Evolutionary conservation across 352 stramenopile species (phyloP).

Genomic region (Phytophthora colocasiae): DNA sequence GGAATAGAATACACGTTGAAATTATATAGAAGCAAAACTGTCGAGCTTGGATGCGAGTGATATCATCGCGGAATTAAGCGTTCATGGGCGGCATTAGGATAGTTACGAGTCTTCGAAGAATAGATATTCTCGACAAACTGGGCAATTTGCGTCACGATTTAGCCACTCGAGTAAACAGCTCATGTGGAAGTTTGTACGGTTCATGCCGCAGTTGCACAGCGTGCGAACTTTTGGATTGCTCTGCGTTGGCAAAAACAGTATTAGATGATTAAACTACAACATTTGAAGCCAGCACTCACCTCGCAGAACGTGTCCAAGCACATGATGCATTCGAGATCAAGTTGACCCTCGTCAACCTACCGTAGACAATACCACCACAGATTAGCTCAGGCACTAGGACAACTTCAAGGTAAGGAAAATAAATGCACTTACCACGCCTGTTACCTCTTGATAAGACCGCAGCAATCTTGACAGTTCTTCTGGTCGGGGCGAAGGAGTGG

Average conservation of each 20-base stretch:
- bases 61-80: constrained; percentile 11
- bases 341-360: constrained; percentile 63
- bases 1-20: constrained; percentile 43
- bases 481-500: constrained; percentile 28
- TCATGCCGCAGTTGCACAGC: constrained; percentile 90
- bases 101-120: constrained; percentile 86
- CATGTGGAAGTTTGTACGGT: constrained; percentile 91
- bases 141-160: constrained; percentile 85
- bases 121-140: constrained; percentile 86
- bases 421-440: constrained; percentile 50
- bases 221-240: constrained; percentile 86
- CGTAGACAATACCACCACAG: constrained; percentile 5
- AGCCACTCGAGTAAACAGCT: constrained; percentile 90
- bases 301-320: constrained; percentile 78
- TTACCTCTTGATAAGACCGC: constrained; percentile 73
- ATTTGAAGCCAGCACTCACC: constrained; percentile 21
- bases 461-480: constrained; percentile 49
- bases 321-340: constrained; percentile 90
- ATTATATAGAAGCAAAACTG: constrained; percentile 33
- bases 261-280: not conserved
- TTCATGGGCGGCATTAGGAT: constrained; percentile 7
- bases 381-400: constrained; percentile 11
- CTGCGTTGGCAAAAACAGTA: constrained; percentile 21
- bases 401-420: not conserved
- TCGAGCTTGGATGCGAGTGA: constrained; percentile 19